Base-by-base conservation (phyloP, 2,329 filamentous ascomycete species). In the Clonostachys rhizophaga region DNA sequence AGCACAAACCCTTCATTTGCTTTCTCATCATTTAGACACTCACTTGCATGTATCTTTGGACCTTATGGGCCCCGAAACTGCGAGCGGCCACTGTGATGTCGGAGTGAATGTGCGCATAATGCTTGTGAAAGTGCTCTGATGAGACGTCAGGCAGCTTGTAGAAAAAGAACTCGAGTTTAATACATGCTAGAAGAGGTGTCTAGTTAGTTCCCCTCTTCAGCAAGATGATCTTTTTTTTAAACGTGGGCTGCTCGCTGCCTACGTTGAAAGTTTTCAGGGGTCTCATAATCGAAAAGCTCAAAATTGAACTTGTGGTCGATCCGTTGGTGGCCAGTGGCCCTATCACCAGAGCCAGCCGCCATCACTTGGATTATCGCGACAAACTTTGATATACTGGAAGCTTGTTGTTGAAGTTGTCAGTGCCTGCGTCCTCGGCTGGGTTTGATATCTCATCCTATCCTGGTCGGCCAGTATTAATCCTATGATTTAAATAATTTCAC, bases 131-230 rank as follows among this genome's bases (percentile, higher is more conserved):
- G 42, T 55, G 48, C 35, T 54, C 50, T 13, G 43, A 47, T 5
- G 54, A 55, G 11, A 53, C 43, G 8, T 49, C 46, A 5, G 42
- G 44, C 20, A 37, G 47, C 42, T 54, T 55, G 37, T 40, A 51
- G 40, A 55, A 54, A 45, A 50, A 54, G 34, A 54, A 49, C 12
- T 49, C 46, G 18, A 49, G 47, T 41, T 53, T 54, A 10, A 54
- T 49, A 24, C 50, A 53, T 20, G 52, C 52, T 53, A 30, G 6
- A 9, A 30, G 10, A 10, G 2, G 33, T 8, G 7, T 12, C 6
- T 8, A 1, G 17, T 17, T 8, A 17, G 16, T 8, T 20, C 8
- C 14, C 7, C 33, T 40, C 5, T 17, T 36, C 24, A 49, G 5
- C 18, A 12, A 20, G 5, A 20, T 20, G 20, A 20, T 20, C 20